A percentile compares a stretch with the other conserved stretches of the same genome.
Conservation (phyloP, 1,284 basidiomycete genomes). For the Pseudozyma tsukubaensis region DNA sequence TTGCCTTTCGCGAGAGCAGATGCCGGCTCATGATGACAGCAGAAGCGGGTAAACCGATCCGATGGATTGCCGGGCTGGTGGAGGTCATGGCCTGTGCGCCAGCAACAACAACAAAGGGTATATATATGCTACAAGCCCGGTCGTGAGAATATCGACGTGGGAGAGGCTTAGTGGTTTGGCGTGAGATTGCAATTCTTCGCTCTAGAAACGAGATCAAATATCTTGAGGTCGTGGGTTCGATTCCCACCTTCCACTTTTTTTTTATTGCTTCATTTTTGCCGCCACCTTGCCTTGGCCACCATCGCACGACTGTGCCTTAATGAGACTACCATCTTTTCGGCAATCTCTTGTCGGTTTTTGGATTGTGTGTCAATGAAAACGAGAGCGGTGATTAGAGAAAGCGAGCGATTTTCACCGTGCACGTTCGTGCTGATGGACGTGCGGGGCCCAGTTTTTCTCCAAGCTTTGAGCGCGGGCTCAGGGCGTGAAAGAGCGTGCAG, state of each 20-base stretch:
- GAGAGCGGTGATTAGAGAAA: too few species aligned
- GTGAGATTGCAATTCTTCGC: constrained; percentile 55
- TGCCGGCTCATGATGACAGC: too few species aligned
- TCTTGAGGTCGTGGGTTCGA: constrained; percentile 61
- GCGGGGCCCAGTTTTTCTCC: background rate
- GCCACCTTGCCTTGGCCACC: background rate
- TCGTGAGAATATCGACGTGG: constrained; percentile 14
- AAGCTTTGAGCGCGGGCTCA: background rate
- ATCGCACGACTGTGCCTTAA: too few species aligned
- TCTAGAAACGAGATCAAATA: constrained; percentile 24
- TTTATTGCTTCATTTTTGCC: background rate
- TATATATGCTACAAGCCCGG: background rate
- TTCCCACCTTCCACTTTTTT: constrained; percentile 56
- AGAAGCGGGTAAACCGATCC: too few species aligned
- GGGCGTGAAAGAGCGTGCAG: background rate
- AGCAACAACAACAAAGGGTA: background rate
- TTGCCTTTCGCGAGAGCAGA: too few species aligned
- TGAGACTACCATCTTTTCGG: too few species aligned
- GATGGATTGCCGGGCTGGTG: too few species aligned
- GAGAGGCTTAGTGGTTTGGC: constrained; percentile 63
- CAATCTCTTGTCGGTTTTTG: too few species aligned
- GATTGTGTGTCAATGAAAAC: too few species aligned
- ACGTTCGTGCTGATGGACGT: too few species aligned
- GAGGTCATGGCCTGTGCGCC: background rate
- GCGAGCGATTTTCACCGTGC: too few species aligned